These are phyloP conservation scores for Quercus robur DNA, from an alignment of 306 rosid species.

Conservation along the genomic window DNA sequence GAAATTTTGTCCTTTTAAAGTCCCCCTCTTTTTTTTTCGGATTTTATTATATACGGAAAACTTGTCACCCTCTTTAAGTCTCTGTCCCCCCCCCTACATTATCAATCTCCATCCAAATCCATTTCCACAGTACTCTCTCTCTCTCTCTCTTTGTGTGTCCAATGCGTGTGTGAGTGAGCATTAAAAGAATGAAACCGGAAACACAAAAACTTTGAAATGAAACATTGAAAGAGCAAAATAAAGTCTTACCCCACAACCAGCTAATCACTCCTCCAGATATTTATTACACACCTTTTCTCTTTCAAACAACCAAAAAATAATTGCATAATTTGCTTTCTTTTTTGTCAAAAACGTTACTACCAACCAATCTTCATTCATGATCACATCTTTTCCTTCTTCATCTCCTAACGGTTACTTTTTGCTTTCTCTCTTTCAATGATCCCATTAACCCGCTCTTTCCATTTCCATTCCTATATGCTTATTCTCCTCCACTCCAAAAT, in stretches of 20 bases:
- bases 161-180: too few relatives aligned
- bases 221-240: background rate
- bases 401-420: conserved; percentile 24
- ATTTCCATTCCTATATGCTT: background rate
- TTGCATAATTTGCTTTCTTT: background rate
- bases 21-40: too few relatives aligned
- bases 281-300: background rate
- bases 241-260: background rate
- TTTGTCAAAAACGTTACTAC: background rate
- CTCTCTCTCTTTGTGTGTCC: background rate
- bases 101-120: background rate
- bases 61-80: background rate
- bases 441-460: background rate
- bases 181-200: background rate
- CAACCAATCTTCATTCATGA: background rate
- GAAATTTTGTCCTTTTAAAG: too few relatives aligned
- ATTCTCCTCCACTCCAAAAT: background rate
- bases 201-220: too few relatives aligned
- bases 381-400: background rate
- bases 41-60: too few relatives aligned
- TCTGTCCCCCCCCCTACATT: background rate
- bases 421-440: background rate
- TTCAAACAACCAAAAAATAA: background rate
- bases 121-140: background rate
- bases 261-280: background rate